Evolutionary conservation across 2,329 filamentous ascomycete genomes (phyloP).

Genomic region (Ilyonectria robusta): DNA sequence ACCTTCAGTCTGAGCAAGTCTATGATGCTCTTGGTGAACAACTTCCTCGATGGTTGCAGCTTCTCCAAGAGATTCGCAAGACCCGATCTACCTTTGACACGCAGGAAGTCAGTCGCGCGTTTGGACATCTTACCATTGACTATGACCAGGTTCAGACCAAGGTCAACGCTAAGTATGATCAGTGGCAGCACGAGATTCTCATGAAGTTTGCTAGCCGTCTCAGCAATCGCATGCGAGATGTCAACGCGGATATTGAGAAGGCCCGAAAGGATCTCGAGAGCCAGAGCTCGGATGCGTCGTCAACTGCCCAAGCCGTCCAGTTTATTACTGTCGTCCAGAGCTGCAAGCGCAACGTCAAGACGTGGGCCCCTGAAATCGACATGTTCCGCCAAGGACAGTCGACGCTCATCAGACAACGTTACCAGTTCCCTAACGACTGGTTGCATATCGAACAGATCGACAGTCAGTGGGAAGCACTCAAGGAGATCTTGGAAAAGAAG

Average conservation of each 20-base stretch:
- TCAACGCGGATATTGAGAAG: slow-evolving; percentile 92
- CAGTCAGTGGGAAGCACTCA: slow-evolving; percentile 93
- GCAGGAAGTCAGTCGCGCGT: slow-evolving; percentile 91
- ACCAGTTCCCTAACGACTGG: slow-evolving; percentile 95
- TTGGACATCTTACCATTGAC: slow-evolving; percentile 95
- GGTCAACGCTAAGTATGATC: slow-evolving; percentile 99
- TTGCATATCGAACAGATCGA: slow-evolving; percentile 96
- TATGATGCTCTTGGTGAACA: slow-evolving; percentile 94
- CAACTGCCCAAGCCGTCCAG: slow-evolving; percentile 95
- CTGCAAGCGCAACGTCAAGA: slow-evolving; percentile 92
- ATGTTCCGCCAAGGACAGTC: slow-evolving; percentile 97
- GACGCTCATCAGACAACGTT: slow-evolving; percentile 90
- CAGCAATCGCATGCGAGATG: slow-evolving; percentile 90
- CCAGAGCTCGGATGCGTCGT: slow-evolving; percentile 92
- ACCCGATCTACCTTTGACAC: slow-evolving; percentile 97
- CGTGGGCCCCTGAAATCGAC: slow-evolving; percentile 96
- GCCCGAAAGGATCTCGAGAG: slow-evolving; percentile 91
- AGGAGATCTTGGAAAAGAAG: slow-evolving; percentile 92
- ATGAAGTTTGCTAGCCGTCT: slow-evolving; percentile 93
- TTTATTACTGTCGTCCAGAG: slow-evolving; percentile 99
- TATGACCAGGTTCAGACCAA: slow-evolving; percentile 99
- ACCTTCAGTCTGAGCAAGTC: slow-evolving; percentile 95
- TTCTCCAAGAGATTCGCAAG: slow-evolving; percentile 97
- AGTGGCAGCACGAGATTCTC: slow-evolving; percentile 98
- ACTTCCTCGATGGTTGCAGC: slow-evolving; percentile 91